Evolutionary conservation across 768 basidiomycete genomes (phyloP), one percentile per base, ranked within the genome.

Genomic region (Albatrellus ellisii): DNA sequence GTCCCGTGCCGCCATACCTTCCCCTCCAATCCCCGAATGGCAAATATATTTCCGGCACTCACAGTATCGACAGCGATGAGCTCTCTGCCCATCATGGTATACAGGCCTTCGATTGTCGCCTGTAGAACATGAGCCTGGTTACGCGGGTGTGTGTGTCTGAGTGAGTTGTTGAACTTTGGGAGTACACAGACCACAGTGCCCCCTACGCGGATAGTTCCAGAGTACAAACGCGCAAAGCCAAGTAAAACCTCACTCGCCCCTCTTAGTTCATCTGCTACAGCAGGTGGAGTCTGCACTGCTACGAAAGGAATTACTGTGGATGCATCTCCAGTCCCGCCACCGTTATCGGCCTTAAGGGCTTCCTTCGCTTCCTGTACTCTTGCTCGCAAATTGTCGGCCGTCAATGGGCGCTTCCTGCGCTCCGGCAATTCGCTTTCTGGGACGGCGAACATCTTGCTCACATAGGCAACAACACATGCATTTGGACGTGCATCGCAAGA

Each of bases 381-480:
- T 8, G 64, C 62, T 15, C 85, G 70, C 75, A 92, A 77, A 53
- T 94, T 85, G 26, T 92, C 89, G 0, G 85, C 82, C 0, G 82
- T 87, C 36, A 87, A 52, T 14, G 72, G 65, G 51, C 68, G 79
- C 54, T 76, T 76, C 61, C 86, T 88, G 59, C 84, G 79, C 55
- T 91, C 85, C 0, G 94, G 94, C 18, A 99, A 64, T 36, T 91
- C 83, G 42, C 73, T 73, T 17, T 59, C 62, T n/a, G 77, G 62
- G 0, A 97, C 81, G 1, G 91, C 90, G 54, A 98, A 97, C 94
- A 98, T 99, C 60, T 98, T 99, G 70, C 88, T 94, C 36, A 97
- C 84, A 59, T 91, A 95, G 5, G 81, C 94, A 12, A 79, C 74
- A 10, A 90, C 67, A 43, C 62, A 74, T 0, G 81, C 78, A 5